Base-by-base conservation (phyloP, 768 basidiomycete genomes). In the Cubamyces lactineus region DNA sequence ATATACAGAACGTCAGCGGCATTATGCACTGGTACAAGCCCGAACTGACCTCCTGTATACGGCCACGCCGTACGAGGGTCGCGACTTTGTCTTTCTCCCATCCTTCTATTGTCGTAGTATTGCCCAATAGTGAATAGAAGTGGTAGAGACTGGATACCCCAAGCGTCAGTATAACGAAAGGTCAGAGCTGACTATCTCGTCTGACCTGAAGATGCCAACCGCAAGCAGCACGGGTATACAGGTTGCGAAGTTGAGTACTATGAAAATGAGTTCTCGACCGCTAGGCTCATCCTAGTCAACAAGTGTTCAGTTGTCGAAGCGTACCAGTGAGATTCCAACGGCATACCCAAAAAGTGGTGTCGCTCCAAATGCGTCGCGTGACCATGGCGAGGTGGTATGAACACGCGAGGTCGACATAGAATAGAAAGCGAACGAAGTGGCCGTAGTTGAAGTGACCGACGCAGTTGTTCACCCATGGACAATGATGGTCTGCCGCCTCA, bases 21-120 rank as follows among this genome's bases (percentile, higher is more conserved):
- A 19, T 1, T 11, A 28, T 23, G 9, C n/a, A 34, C 3, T 13
- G 11, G 30, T 8, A 16, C 16, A 6, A 47, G 23, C 38, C 48
- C 52, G 21, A 30, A 48, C 68, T 17, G 39, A 91, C 91, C 76
- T 94, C 90, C 53, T 82, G 85, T 59, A 98, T 89, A 73, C 91
- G 92, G 5, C 96, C 96, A 59, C 89, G 79, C 19, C 90, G 84
- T 53, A 92, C 86, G 67, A 99, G 82, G 0, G 86, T 90, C 5
- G 94, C 89, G 1, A 86, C 94, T 74, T 91, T 96, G 70, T 98
- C 95, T 76, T 98, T 98, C 74, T 99, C 97, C 92, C 93, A 96
- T 0, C 91, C 87, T 76, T 99, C 97, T 52, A 99, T 98, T 0
- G 97, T 98, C 0, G 96, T 99, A 2, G 88, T 86, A 73, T 99